Percentiles rank a stretch among this genome's conserved stretches.
Evolutionary conservation across 805 yeast species (phyloP).

Genomic region (Nakazawaea molendinolei): DNA sequence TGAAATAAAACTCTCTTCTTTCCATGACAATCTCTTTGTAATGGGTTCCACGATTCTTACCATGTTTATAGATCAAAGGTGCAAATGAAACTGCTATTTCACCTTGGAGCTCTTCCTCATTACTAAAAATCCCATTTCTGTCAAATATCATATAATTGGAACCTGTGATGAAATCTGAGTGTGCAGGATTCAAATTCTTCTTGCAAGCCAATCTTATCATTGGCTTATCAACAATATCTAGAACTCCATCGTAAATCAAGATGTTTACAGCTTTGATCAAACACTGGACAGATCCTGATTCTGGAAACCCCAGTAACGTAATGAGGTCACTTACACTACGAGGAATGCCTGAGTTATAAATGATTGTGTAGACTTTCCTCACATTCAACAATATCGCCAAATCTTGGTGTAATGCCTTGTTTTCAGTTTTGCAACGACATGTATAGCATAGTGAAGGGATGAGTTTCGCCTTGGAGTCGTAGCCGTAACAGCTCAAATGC

Average conservation of each 20-base stretch:
- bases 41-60: neutral
- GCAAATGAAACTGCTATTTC: slow-evolving; percentile 1
- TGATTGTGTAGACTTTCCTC: slow-evolving; percentile 16
- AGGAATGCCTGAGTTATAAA: slow-evolving; percentile 8
- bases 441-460: slow-evolving; percentile 15
- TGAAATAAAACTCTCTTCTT: slow-evolving; percentile 5
- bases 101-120: neutral
- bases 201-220: neutral
- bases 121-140: neutral
- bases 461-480: slow-evolving; percentile 8
- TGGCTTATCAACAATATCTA: slow-evolving; percentile 12
- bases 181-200: neutral
- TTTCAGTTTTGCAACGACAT: slow-evolving; percentile 12
- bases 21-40: slow-evolving; percentile 1
- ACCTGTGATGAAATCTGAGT: slow-evolving; percentile 2
- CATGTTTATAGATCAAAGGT: neutral
- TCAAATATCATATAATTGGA: slow-evolving; percentile 4
- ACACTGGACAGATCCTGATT: neutral
- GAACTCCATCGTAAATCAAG: slow-evolving; percentile 15
- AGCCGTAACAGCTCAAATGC: slow-evolving; percentile 19
- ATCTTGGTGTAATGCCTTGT: slow-evolving; percentile 9
- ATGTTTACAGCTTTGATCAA: slow-evolving; percentile 16
- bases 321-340: slow-evolving; percentile 5
- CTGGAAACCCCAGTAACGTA: slow-evolving; percentile 10
- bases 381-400: slow-evolving; percentile 16